Conservation (phyloP, 139 green algal genomes). For the Chlamydomonas sp. region DNA sequence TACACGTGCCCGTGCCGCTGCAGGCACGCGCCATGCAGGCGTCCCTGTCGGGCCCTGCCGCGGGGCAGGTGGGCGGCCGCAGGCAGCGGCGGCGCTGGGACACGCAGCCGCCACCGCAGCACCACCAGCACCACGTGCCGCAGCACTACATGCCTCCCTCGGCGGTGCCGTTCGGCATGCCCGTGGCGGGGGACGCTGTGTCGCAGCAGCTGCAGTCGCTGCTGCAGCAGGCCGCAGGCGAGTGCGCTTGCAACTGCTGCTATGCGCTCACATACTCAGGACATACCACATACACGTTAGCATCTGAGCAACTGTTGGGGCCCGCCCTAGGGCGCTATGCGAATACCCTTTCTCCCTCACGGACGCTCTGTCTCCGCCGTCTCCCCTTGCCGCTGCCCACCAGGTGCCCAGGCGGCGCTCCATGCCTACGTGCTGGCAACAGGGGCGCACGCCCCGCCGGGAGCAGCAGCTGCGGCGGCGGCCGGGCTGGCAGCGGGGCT, state of each 20-base stretch:
- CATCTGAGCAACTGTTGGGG: too few species aligned
- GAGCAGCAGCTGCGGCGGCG: too few species aligned
- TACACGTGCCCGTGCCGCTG: background rate
- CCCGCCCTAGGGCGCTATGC: too few species aligned
- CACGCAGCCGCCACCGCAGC: background rate
- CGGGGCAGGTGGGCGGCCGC: background rate
- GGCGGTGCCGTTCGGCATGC: background rate
- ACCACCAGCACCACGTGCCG: background rate
- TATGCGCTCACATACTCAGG: background rate
- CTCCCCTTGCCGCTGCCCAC: too few species aligned
- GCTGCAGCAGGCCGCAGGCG: slow-evolving; percentile 11
- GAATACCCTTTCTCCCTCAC: too few species aligned
- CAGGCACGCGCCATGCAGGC: slow-evolving; percentile 14
- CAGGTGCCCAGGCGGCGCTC: too few species aligned
- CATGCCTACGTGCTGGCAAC: too few species aligned
- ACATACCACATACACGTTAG: too few species aligned
- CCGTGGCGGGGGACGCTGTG: background rate
- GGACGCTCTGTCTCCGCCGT: too few species aligned
- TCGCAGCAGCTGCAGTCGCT: slow-evolving; percentile 27
- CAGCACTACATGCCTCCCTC: background rate
- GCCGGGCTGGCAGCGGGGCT: too few species aligned
- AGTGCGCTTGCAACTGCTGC: background rate
- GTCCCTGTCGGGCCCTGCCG: background rate
- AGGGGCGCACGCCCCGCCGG: too few species aligned
- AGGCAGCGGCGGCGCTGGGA: slow-evolving; percentile 23